Percentiles rank a stretch among this genome's conserved stretches.
These are phyloP conservation scores for Bipolaris sorokiniana DNA, from an alignment of 2,329 filamentous ascomycete species.

Conservation along the genomic window DNA sequence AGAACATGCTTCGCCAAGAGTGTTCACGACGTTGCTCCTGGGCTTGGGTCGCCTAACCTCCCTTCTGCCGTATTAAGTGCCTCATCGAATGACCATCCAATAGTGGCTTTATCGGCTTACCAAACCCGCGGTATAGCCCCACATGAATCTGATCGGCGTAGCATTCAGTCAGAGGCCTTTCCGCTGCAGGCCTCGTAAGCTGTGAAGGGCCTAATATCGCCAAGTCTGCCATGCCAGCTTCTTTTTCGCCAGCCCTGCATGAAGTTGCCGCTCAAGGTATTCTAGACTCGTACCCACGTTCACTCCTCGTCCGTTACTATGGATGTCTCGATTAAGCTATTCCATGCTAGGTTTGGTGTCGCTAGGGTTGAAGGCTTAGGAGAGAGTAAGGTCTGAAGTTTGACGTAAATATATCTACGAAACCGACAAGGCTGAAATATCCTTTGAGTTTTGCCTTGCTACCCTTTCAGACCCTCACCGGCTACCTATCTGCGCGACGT, in stretches of 20 bases:
- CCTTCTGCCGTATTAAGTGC: too few relatives aligned
- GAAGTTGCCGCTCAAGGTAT: background rate
- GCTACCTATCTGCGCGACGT: constrained; percentile 1
- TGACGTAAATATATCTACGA: constrained; percentile 1
- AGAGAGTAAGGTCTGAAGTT: constrained; percentile 2
- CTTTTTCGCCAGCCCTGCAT: background rate
- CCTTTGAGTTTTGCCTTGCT: background rate
- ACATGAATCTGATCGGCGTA: constrained; percentile 3
- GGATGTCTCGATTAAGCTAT: constrained; percentile 1
- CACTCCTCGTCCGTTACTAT: background rate
- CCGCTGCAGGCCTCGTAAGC: constrained; percentile 1
- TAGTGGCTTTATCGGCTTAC: too few relatives aligned
- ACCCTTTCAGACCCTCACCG: background rate
- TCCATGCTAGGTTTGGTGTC: constrained; percentile 1
- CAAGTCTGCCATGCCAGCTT: background rate
- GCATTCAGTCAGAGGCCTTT: constrained; percentile 2
- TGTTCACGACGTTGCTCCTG: too few relatives aligned
- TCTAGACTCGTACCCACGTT: background rate
- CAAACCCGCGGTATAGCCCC: background rate
- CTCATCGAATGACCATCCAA: too few relatives aligned
- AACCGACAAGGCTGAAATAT: background rate
- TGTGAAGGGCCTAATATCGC: background rate
- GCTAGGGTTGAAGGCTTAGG: background rate
- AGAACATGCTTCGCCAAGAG: background rate
- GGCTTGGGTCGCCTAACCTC: too few relatives aligned